phyloP scores from a whole-genome alignment of 495 filamentous ascomycete species.

The Penicillium canariense region DNA sequence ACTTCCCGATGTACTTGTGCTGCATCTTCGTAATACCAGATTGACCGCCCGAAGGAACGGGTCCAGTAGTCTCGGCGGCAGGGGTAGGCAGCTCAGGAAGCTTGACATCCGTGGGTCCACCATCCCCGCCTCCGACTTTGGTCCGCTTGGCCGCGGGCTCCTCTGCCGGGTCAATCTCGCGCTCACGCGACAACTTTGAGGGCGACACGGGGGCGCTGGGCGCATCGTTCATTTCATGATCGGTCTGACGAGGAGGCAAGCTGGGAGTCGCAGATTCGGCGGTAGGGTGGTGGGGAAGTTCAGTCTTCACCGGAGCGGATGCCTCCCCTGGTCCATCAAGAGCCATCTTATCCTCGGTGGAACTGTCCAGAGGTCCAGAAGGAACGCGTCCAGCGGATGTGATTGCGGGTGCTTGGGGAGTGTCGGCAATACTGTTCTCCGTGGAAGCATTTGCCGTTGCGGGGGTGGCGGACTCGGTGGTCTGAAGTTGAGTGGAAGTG shows the following conservation, averaged over 20 bases:
- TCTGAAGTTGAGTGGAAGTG: neutral
- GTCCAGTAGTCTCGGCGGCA: constrained; percentile 16
- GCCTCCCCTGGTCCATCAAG: constrained; percentile 16
- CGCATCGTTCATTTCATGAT: constrained; percentile 44
- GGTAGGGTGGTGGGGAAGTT: constrained; percentile 39
- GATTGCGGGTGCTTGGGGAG: neutral
- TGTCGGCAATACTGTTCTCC: constrained; percentile 6
- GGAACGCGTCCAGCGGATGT: neutral
- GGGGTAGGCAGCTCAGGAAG: constrained; percentile 25
- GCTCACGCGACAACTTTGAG: constrained; percentile 63
- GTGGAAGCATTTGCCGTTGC: neutral
- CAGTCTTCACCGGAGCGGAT: constrained; percentile 23
- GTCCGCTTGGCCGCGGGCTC: constrained; percentile 76
- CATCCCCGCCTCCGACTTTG: constrained; percentile 54
- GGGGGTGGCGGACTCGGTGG: neutral
- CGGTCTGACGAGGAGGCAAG: constrained; percentile 24
- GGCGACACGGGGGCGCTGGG: constrained; percentile 41
- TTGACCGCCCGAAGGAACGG: constrained; percentile 11
- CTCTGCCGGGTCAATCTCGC: constrained; percentile 66
- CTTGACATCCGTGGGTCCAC: constrained; percentile 33
- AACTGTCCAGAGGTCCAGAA: constrained; percentile 5
- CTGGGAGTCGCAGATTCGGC: constrained; percentile 9
- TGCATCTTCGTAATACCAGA: constrained; percentile 53
- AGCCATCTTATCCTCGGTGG: constrained; percentile 20
- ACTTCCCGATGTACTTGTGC: constrained; percentile 52